Percentiles rank a stretch among this genome's conserved stretches.
phyloP scores from a whole-genome alignment of 164 flowering plant species.

The Sedum album region DNA sequence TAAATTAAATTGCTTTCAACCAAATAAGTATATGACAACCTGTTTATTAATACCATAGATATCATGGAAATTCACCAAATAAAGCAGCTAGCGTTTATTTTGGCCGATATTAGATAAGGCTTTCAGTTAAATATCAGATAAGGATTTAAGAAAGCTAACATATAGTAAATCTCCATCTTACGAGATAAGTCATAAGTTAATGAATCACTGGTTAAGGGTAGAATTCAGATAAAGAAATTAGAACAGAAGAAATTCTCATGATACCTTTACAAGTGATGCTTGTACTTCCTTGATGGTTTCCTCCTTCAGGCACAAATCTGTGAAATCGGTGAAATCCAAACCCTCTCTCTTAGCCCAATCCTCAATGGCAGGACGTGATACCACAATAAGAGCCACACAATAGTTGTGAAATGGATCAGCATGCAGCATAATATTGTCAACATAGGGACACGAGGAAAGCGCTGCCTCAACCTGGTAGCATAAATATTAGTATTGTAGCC shows the following conservation, averaged over 20 bases:
- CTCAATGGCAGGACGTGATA: slow-evolving; percentile 33
- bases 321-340: slow-evolving; percentile 35
- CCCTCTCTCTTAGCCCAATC: slow-evolving; percentile 69
- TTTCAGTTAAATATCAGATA: too few species aligned
- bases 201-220: not conserved
- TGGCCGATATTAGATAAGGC: too few species aligned
- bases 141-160: not conserved
- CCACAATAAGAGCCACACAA: slow-evolving; percentile 93
- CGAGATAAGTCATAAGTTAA: not conserved
- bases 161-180: too few species aligned
- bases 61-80: too few species aligned
- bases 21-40: too few species aligned
- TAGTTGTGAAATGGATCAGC: slow-evolving; percentile 85
- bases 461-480: slow-evolving; percentile 56
- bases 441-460: slow-evolving; percentile 61
- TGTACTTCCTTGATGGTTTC: slow-evolving; percentile 70
- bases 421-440: slow-evolving; percentile 85
- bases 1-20: too few species aligned
- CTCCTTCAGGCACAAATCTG: slow-evolving; percentile 62
- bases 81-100: too few species aligned
- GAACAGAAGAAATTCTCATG: not conserved
- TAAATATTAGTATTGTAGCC: not conserved
- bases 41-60: too few species aligned
- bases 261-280: slow-evolving; percentile 72
- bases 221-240: not conserved